Base-by-base conservation (phyloP, 2,329 filamentous ascomycete species). In the Lecanoromycetidae sp. region DNA sequence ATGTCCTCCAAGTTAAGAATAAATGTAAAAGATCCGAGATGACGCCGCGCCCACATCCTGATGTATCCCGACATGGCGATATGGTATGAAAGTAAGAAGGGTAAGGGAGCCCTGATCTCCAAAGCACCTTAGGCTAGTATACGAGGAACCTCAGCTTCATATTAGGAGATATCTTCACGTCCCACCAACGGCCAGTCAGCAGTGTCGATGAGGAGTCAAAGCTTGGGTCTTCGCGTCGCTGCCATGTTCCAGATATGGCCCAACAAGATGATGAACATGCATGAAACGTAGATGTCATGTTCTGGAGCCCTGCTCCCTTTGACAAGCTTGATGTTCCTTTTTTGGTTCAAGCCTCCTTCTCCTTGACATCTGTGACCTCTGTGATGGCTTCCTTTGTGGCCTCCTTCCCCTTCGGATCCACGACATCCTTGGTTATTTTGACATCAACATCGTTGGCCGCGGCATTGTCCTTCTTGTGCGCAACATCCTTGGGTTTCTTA, bases 401-500 rank as follows among this genome's bases (percentile, higher is more conserved):
- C 40, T 37, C 26, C 2, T 13, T 22, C 17, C 36, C 48, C 15
- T 46, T 41, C 2, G 29, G 0, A 36, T 42, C 43, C 15, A 23
- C 9, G 8, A 10, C 36, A 45, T 59, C 57, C 51, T 62, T 54
- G 48, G 55, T 54, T 26, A 25, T 15, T 48, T 54, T 30, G 49
- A 42, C 43, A 39, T 39, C 19, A 46, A 49, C 32, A 41, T 38
- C 30, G 50, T 52, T 32, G 41, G 41, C 42, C 29, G 7, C n/a
- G 23, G 26, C 41, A 39, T 56, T 58, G 13, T 58, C 60, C 44
- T 56, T 56, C 9, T 44, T 29, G 13, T 54, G 52, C 30, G 53
- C 58, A 33, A 32, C 5, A 17, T 56, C 54, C 44, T 55, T 58
- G 20, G 44, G 5, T n/a, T 58, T 54, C 29, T 59, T 57, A 4